phyloP scores from a whole-genome alignment of 1,139 yeast genomes.

The Diutina mesorugosa region DNA sequence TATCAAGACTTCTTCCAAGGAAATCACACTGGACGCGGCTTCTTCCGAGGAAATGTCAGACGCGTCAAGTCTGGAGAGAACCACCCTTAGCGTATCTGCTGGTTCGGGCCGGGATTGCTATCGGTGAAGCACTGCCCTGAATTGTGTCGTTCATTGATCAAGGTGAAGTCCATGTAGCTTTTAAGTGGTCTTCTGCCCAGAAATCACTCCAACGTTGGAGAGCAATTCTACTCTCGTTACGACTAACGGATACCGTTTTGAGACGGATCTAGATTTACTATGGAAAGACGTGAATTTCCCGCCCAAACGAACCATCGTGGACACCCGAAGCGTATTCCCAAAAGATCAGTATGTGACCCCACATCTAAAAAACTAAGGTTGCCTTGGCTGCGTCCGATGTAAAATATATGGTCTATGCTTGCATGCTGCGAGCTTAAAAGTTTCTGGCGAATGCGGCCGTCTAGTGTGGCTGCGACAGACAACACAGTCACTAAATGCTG shows the following conservation, averaged over 20 bases:
- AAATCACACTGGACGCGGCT: no score
- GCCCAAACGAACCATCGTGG: background rate
- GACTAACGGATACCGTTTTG: background rate
- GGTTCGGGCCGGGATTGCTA: background rate
- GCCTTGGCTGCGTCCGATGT: background rate
- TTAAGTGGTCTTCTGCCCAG: background rate
- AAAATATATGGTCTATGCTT: background rate
- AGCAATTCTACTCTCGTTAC: background rate
- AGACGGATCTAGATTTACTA: background rate
- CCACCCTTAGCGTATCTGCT: background rate
- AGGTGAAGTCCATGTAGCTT: background rate
- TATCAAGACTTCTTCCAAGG: no score
- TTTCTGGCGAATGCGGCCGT: background rate
- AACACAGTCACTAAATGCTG: background rate
- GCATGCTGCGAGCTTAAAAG: background rate
- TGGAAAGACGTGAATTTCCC: no score
- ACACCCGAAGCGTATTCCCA: background rate
- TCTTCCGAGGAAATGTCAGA: background rate
- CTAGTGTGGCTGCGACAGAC: background rate
- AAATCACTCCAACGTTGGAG: background rate
- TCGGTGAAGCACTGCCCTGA: background rate
- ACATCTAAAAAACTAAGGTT: background rate
- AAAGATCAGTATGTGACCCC: background rate
- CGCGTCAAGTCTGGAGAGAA: background rate
- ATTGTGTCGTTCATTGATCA: background rate